phyloP scores from a whole-genome alignment of 108 stramenopile genomes.

The Licmophora abbreviata region DNA sequence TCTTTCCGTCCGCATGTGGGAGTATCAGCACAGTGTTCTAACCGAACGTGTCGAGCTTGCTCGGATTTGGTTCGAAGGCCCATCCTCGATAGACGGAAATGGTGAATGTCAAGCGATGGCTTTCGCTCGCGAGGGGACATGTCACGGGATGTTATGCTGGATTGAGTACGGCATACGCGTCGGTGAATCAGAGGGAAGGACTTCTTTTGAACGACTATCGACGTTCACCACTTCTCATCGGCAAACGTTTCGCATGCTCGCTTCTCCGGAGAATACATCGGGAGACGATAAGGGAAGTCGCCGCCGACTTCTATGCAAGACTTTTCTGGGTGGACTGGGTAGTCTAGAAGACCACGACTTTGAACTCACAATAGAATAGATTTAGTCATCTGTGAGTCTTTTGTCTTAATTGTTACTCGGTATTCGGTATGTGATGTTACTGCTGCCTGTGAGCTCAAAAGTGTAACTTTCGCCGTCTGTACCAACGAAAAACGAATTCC shows the following conservation, averaged over 20 bases:
- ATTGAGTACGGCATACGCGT: conserved; percentile 30
- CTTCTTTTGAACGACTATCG: background rate
- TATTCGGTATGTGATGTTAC: too few relatives aligned
- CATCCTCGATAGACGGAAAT: conserved; percentile 13
- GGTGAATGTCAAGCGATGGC: background rate
- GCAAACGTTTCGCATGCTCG: background rate
- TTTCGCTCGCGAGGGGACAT: conserved; percentile 7
- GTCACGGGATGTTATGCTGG: conserved; percentile 44
- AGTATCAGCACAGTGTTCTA: conserved; percentile 46
- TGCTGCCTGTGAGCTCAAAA: too few relatives aligned
- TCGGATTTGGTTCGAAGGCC: conserved; percentile 34
- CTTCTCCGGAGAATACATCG: background rate
- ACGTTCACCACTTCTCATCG: background rate
- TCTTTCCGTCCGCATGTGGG: conserved; percentile 48
- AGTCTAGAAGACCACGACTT: background rate
- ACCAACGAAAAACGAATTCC: too few relatives aligned
- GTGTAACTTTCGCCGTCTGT: too few relatives aligned
- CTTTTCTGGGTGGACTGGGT: background rate
- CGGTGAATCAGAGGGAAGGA: background rate
- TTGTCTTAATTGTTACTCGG: too few relatives aligned
- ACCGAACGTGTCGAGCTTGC: conserved; percentile 38
- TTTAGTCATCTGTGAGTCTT: too few relatives aligned
- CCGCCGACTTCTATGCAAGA: background rate
- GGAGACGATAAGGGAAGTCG: background rate
- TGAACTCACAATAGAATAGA: background rate